These are phyloP conservation scores for Xerocomellus chrysenteron DNA, from an alignment of 768 basidiomycete genomes.

Conservation along the genomic window DNA sequence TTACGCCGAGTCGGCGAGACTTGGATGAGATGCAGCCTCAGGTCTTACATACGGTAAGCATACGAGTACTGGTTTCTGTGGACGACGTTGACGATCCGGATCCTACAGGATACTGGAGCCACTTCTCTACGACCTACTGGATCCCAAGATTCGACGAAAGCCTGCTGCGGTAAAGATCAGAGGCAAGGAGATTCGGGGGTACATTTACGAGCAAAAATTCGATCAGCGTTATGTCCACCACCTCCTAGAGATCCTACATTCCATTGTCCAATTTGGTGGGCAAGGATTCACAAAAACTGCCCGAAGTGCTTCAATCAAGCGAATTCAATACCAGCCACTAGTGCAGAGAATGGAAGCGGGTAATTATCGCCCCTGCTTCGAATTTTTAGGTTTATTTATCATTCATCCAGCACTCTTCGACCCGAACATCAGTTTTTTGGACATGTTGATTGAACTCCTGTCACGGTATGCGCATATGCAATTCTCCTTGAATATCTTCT, in stretches of 20 bases:
- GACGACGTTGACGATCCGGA: not conserved
- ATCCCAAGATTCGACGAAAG: slow-evolving; percentile 60
- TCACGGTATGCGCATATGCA: slow-evolving; percentile 61
- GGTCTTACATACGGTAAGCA: slow-evolving; percentile 81
- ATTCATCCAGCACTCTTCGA: slow-evolving; percentile 36
- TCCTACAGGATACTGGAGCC: slow-evolving; percentile 83
- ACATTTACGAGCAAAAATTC: slow-evolving; percentile 68
- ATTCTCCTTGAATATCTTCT: not conserved
- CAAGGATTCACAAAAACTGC: slow-evolving; percentile 82
- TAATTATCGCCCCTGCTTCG: slow-evolving; percentile 30
- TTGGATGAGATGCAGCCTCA: slow-evolving; percentile 95
- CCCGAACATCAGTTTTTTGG: slow-evolving; percentile 69
- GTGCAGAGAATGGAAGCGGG: slow-evolving; percentile 59
- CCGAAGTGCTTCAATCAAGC: slow-evolving; percentile 58
- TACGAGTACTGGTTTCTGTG: not conserved
- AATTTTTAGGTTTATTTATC: slow-evolving; percentile 7
- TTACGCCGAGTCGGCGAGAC: slow-evolving; percentile 84
- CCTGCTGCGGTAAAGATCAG: slow-evolving; percentile 51
- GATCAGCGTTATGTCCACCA: slow-evolving; percentile 75
- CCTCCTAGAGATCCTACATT: slow-evolving; percentile 73
- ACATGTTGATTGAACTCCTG: slow-evolving; percentile 70
- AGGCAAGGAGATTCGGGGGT: slow-evolving; percentile 66
- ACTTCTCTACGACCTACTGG: slow-evolving; percentile 72
- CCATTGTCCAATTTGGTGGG: slow-evolving; percentile 83
- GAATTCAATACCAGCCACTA: slow-evolving; percentile 64